Evolutionary conservation across 129 eudicot species (phyloP), one percentile per base, ranked within the genome.

Genomic region (Chrysanthemum lavandulifolium): DNA sequence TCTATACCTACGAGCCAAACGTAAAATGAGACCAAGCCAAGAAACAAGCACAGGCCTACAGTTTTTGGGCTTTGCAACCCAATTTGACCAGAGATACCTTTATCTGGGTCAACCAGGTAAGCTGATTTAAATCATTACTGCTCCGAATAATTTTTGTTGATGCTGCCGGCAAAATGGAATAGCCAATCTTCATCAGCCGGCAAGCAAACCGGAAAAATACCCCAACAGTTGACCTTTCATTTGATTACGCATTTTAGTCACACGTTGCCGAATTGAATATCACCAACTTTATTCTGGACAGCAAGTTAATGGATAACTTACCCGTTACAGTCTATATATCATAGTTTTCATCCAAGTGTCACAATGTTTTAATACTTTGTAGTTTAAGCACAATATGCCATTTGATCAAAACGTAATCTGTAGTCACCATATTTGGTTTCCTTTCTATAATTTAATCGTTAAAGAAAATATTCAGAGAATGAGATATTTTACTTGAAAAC

Each of bases 321-420:
- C 13, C 11, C 21, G 10, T 9, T 5, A 15, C 10, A 13, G 6
- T 23, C 6, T 15, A 4, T 66, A 43, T 11, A 29, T 40, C 64
- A 16, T 70, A 54, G 11, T 70, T 70, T 5, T 62, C 63, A 53
- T 63, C 71, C 78, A 73, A 62, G 78, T 73, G 78, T 73, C 70
- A 63, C 7, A 14, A 25, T 33, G 31, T 49, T 50, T 68, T 47
- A 15, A 52, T n/a, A 50, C 18, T 13, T 21, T 59, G 70, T 18
- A 33, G 51, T 60, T 13, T 18, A 19, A 18, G 55, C 50, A 61
- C 59, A 48, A n/a, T 51, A 12, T 18, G 45, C 67, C 75, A 56
- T 56, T 29, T n/a, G 51, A 54, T 27, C 50, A 68, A 19, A 7
- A 13, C 7, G 10, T 25, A 13, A 52, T 12, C 0, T 29, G 33